Percentiles rank a stretch among this genome's conserved stretches.
These are phyloP conservation scores for Russula emetica DNA, from an alignment of 768 basidiomycete genomes.

Conservation along the genomic window DNA sequence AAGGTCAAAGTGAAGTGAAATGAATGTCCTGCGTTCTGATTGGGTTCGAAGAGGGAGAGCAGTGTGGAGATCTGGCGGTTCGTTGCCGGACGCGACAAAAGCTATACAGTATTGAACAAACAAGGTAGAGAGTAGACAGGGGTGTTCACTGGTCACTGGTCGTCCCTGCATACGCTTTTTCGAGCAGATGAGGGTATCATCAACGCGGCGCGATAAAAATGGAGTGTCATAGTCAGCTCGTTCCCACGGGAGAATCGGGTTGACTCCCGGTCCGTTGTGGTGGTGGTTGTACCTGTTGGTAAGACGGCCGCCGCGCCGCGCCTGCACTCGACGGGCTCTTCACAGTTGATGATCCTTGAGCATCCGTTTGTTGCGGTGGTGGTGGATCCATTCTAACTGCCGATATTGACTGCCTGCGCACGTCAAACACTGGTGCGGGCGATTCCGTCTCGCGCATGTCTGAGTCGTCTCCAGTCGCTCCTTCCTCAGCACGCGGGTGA, in stretches of 20 bases:
- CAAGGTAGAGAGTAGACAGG: background rate
- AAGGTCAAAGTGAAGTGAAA: slow-evolving; percentile 4
- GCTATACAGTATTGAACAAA: background rate
- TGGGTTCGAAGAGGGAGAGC: background rate
- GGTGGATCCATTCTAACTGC: slow-evolving; percentile 47
- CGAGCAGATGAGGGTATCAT: slow-evolving; percentile 13
- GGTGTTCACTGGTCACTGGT: background rate
- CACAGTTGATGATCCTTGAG: slow-evolving; percentile 3
- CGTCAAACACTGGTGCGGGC: slow-evolving; percentile 45
- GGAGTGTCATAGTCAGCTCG: slow-evolving; percentile 4
- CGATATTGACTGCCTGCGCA: slow-evolving; percentile 48
- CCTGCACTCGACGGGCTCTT: slow-evolving; percentile 16
- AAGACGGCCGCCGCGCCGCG: slow-evolving; percentile 6
- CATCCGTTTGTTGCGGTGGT: slow-evolving; percentile 11
- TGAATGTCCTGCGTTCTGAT: slow-evolving; percentile 19
- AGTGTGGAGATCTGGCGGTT: background rate
- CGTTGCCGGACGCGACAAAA: background rate
- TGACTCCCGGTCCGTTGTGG: slow-evolving; percentile 8
- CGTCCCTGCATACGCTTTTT: slow-evolving; percentile 5
- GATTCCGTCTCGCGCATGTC: slow-evolving; percentile 39
- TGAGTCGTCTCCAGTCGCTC: slow-evolving; percentile 2
- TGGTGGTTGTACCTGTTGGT: slow-evolving; percentile 10
- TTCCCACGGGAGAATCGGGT: slow-evolving; percentile 17
- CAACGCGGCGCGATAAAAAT: slow-evolving; percentile 2
- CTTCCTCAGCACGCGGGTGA: slow-evolving; percentile 15